Evolutionary conservation across 2,329 filamentous ascomycete genomes (phyloP).

Genomic region (Incumbomyces delicatus): DNA sequence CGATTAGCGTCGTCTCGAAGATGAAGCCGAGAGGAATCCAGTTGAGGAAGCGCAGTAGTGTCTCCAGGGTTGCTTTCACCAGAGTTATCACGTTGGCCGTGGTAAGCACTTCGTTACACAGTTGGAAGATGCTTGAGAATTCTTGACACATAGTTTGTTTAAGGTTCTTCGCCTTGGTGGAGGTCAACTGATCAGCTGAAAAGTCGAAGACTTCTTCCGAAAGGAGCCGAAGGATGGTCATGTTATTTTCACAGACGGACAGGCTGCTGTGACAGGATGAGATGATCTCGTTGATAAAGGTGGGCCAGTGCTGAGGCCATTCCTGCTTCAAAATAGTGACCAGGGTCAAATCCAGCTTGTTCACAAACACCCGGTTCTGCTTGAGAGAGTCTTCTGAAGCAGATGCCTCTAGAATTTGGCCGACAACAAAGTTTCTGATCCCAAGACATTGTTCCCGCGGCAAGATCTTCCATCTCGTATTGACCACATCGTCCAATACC

Average conservation of each 20-base stretch:
- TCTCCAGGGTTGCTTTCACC: conserved; percentile 94
- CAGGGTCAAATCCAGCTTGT: conserved; percentile 96
- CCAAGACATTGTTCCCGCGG: conserved; percentile 94
- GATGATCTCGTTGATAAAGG: conserved; percentile 99
- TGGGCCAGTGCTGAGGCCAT: conserved; percentile 99
- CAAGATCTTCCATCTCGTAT: conserved; percentile 97
- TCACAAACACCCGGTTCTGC: conserved; percentile 77
- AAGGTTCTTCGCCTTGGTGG: conserved; percentile 85
- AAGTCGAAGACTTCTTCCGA: conserved; percentile 99
- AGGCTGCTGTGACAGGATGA: conserved; percentile 89
- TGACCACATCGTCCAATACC: conserved; percentile 95
- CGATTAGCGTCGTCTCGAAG: conserved; percentile 93
- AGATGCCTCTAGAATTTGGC: conserved; percentile 94
- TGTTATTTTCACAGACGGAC: conserved; percentile 99
- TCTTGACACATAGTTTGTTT: conserved; percentile 99
- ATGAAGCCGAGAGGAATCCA: conserved; percentile 99
- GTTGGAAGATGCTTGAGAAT: conserved; percentile 95
- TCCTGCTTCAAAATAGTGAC: conserved; percentile 98
- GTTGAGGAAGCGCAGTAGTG: conserved; percentile 89
- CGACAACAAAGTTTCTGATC: conserved; percentile 97
- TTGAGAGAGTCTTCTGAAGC: conserved; percentile 79
- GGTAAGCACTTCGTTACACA: conserved; percentile 89
- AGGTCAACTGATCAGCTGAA: conserved; percentile 99
- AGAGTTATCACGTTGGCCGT: conserved; percentile 80
- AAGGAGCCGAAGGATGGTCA: conserved; percentile 89